phyloP scores from a whole-genome alignment of 176 grass and related monocot genomes.

The Ensete ventricosum region DNA sequence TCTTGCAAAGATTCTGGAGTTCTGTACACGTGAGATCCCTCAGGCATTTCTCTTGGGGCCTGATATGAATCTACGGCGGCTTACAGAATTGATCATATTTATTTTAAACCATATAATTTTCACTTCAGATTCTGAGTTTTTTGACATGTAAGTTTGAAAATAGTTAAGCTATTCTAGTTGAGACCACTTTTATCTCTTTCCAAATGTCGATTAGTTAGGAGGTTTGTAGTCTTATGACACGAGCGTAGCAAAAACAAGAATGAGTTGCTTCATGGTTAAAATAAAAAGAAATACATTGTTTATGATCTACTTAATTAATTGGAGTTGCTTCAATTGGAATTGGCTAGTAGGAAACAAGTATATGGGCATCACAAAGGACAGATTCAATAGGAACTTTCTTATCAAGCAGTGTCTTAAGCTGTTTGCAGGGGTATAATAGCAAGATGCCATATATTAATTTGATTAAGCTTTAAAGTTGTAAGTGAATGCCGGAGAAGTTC shows the following conservation, averaged over 20 bases:
- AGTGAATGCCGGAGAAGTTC: not conserved
- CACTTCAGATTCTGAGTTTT: slow-evolving; percentile 66
- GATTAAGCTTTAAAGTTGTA: not conserved
- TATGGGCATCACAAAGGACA: not conserved
- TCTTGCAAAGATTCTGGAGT: slow-evolving; percentile 72
- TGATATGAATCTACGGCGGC: slow-evolving; percentile 80
- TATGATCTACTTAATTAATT: not conserved
- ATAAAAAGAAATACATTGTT: not conserved
- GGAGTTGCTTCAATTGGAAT: not conserved
- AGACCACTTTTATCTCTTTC: not conserved
- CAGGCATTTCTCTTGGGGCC: slow-evolving; percentile 56
- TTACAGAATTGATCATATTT: slow-evolving; percentile 75
- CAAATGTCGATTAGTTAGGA: not conserved
- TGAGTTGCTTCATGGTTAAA: not conserved
- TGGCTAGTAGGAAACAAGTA: not conserved
- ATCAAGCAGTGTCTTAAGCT: no score
- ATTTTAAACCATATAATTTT: slow-evolving; percentile 84
- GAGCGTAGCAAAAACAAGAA: no score
- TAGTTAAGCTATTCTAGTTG: not conserved
- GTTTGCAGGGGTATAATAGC: no score
- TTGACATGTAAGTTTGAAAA: slow-evolving; percentile 63
- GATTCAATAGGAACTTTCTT: no score
- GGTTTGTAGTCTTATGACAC: not conserved
- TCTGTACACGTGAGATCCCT: slow-evolving; percentile 65
- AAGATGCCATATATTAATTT: not conserved